Base-by-base conservation (phyloP, 2,329 filamentous ascomycete genomes). In the Diaporthe velutina region DNA sequence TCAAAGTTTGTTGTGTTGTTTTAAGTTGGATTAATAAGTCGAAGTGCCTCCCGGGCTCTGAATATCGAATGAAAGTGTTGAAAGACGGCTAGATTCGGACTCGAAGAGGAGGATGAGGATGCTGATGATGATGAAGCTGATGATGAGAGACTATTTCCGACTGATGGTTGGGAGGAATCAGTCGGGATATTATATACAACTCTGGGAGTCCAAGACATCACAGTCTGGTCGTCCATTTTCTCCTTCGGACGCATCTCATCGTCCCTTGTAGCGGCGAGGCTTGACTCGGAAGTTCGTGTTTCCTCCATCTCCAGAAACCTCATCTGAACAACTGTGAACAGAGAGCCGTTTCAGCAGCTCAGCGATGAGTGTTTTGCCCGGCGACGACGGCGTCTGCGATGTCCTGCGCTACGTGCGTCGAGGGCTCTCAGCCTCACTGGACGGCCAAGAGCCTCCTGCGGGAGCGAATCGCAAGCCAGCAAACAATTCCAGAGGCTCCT, bases 271-370 rank as follows among this genome's bases (percentile, higher is more conserved):
- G 33, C 64, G 22, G 30, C 64, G 64, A 67, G 64, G 64, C 64
- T 67, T 67, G 64, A 67, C 64, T 38, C 64, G 64, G 64, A 67
- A 67, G 64, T 52, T 67, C 64, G 64, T 52, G 64, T 67, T 67
- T 67, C 64, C 64, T 67, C 64, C 64, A 67, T 54, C 58, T 28
- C 58, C 64, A 67, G 64, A 67, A 67, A 52, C 64, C 64, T 52
- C 64, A 67, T 67, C 64, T 67, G 64, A 67, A 67, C 45, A 67
- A 40, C 7, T 67, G 35, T 35, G 64, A 52, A 28, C 45, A 67
- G 30, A 22, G 45, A 67, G 64, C 64, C 30, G 64, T 67, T 67
- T 67, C 64, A 67, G 64, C 64, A 52, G 45, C 45, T 67, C 61
- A 52, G 45, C 7, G 40, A 38, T 15, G 61, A 17, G 61, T 67